Base-by-base conservation (phyloP, 148 eudicot genomes). In the Pouteria glomerata region DNA sequence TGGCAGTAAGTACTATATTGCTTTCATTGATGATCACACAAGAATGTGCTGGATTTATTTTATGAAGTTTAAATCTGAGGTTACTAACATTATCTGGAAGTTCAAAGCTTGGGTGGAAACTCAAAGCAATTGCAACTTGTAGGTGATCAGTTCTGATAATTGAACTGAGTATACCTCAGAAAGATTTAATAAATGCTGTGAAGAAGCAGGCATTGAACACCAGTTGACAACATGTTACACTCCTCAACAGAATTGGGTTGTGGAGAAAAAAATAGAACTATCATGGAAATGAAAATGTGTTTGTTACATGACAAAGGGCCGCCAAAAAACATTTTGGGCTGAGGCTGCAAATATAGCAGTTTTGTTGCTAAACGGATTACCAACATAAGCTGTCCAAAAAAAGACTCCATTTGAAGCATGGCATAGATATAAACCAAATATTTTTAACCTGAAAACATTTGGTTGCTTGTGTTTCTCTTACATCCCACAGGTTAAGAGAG, bases 191-290 rank as follows among this genome's bases (percentile, higher is more conserved):
- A 57, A 26, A 8, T 26, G 27, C 19, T 57, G 61, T 57, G 61
- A 57, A 57, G 61, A 57, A 16, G 61, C 4, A 57, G 61, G 61
- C 62, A 57, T 57, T 3, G 37, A 57, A 30, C 62, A 57, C 18
- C 35, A 57, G 6, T 13, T 57, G 62, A 29, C 37, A 0, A 0
- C 62, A 56, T 18, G 13, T 57, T 57, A 57, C 35, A 57, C 62
- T 30, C n/a, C 62, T 57, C 61, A 5, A 27, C 61, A 57, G 44
- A 39, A 39, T 39, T 5, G 44, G 44, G 44, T 39, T 39, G 57
- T 53, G 27, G 29, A 53, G 29, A 57, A 18, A 57, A 57, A 57
- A 57, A 57, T 6, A 0, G 34, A 15, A 57, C 61, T 2, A 26
- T 57, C 19, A 57, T 57, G 3, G 34, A 27, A 0, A 57, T 57